Percentiles rank a stretch among this genome's conserved stretches.
phyloP scores from a whole-genome alignment of 192 early-diverging fungal species.

The Pilaira anomala region DNA sequence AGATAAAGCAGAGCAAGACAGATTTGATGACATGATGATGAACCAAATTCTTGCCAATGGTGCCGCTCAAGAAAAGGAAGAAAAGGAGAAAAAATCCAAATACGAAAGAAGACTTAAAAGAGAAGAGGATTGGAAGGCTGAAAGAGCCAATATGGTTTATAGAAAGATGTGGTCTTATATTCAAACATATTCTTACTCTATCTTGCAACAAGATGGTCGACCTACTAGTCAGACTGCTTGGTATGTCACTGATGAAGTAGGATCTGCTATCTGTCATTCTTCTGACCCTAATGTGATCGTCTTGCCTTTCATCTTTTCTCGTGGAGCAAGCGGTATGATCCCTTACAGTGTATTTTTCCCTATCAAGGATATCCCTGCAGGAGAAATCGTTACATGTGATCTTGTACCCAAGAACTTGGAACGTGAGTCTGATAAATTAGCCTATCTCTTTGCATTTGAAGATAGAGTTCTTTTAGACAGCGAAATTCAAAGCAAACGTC shows the following conservation, averaged over 20 bases:
- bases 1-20: conserved; percentile 38
- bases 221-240: conserved; percentile 46
- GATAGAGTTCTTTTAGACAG: conserved; percentile 35
- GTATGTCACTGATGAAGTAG: conserved; percentile 50
- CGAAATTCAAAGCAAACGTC: background rate
- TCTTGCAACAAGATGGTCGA: conserved; percentile 42
- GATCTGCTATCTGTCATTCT: conserved; percentile 60
- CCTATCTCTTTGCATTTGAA: conserved; percentile 50
- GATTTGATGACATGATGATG: conserved; percentile 43
- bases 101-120: conserved; percentile 19
- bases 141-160: conserved; percentile 35
- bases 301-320: conserved; percentile 61
- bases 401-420: conserved; percentile 57
- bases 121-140: conserved; percentile 32
- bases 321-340: conserved; percentile 45
- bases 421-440: conserved; percentile 43
- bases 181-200: conserved; percentile 53
- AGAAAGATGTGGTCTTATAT: conserved; percentile 45
- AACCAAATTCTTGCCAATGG: conserved; percentile 31
- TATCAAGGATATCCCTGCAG: conserved; percentile 46
- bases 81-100: conserved; percentile 27
- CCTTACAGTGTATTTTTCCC: conserved; percentile 68
- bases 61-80: conserved; percentile 33
- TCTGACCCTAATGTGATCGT: conserved; percentile 58
- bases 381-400: conserved; percentile 54